Percentiles rank a stretch among this genome's conserved stretches.
These are phyloP conservation scores for Tetrapyrgos nigripes DNA, from an alignment of 1,284 basidiomycete genomes.

Conservation along the genomic window DNA sequence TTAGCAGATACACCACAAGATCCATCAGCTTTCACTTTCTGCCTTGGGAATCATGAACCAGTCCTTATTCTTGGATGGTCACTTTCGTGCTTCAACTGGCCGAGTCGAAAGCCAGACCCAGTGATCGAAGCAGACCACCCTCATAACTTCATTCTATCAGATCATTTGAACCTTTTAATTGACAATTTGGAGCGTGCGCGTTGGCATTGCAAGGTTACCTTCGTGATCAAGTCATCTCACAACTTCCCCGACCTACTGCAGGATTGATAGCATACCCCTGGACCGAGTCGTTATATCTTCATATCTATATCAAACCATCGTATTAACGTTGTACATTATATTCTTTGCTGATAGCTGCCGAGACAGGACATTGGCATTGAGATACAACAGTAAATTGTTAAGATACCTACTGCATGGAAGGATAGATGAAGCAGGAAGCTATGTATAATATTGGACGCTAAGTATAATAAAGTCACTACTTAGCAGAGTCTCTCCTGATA, in stretches of 20 bases:
- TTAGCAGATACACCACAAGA: neutral
- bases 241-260: constrained; percentile 21
- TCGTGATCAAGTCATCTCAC: constrained; percentile 21
- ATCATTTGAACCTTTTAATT: constrained; percentile 18
- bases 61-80: constrained; percentile 25
- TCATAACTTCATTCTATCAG: constrained; percentile 22
- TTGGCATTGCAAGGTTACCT: constrained; percentile 24
- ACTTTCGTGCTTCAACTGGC: constrained; percentile 23
- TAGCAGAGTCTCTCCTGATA: too few relatives aligned
- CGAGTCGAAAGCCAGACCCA: constrained; percentile 15
- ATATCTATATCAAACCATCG: too few relatives aligned
- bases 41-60: constrained; percentile 1
- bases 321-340: too few relatives aligned
- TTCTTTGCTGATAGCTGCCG: too few relatives aligned
- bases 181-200: constrained; percentile 17
- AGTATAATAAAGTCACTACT: too few relatives aligned
- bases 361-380: too few relatives aligned
- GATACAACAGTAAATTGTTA: too few relatives aligned
- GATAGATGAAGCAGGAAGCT: too few relatives aligned
- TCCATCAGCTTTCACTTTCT: constrained; percentile 6
- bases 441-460: too few relatives aligned
- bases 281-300: too few relatives aligned
- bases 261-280: too few relatives aligned
- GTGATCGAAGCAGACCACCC: constrained; percentile 19
- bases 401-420: too few relatives aligned